A percentile compares a stretch with the other conserved stretches of the same genome.
phyloP scores from a whole-genome alignment of 805 yeast species.

The Teunomyces tritomae region DNA sequence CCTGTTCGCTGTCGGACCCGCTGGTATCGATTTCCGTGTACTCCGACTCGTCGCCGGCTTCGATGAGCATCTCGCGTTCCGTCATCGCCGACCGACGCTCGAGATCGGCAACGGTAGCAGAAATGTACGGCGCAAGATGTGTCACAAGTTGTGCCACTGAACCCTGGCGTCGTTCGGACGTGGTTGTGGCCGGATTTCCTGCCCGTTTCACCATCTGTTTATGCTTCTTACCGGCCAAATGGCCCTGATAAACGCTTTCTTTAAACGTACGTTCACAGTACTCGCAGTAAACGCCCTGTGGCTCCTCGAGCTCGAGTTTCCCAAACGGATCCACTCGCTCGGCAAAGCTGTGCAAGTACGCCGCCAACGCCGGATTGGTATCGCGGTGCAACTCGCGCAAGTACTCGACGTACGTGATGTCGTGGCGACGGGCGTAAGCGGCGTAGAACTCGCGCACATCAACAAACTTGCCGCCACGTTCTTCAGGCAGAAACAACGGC shows the following conservation, averaged over 20 bases:
- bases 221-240: constrained; percentile 75
- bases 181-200: background rate
- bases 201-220: constrained; percentile 39
- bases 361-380: background rate
- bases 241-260: constrained; percentile 62
- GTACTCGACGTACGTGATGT: constrained; percentile 48
- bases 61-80: constrained; percentile 62
- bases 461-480: constrained; percentile 60
- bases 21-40: constrained; percentile 37
- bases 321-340: background rate
- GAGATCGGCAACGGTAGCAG: constrained; percentile 54
- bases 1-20: constrained; percentile 23
- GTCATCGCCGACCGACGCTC: constrained; percentile 70
- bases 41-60: constrained; percentile 42
- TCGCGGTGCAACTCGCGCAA: constrained; percentile 41
- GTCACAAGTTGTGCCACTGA: constrained; percentile 1
- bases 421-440: constrained; percentile 28
- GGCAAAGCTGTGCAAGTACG: background rate
- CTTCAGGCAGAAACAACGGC: constrained; percentile 54
- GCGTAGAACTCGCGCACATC: constrained; percentile 58
- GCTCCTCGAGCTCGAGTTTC: background rate
- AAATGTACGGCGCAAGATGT: constrained; percentile 18
- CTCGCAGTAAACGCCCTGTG: constrained; percentile 47
- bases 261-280: constrained; percentile 67
- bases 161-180: background rate